Percentiles rank a stretch among this genome's conserved stretches.
Evolutionary conservation across 202 grass and related monocot genomes (phyloP).

Genomic region (Eragrostis tef): DNA sequence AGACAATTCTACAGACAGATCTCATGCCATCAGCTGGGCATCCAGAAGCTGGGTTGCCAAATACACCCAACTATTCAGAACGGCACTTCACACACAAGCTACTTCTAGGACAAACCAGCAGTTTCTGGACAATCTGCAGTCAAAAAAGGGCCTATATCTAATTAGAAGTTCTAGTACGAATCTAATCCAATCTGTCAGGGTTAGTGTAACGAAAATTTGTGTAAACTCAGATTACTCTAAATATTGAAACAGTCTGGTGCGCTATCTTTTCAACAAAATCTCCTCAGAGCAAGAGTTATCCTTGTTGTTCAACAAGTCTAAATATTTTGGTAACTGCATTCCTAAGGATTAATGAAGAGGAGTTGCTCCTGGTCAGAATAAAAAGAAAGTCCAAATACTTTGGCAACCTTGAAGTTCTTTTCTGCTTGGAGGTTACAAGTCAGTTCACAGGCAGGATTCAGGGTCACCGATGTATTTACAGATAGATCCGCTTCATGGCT

Average conservation of each 20-base stretch:
- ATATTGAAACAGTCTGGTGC: not conserved
- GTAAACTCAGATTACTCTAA: slow-evolving; percentile 2
- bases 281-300: not conserved
- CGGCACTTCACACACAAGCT: too few species aligned
- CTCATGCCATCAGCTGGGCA: too few species aligned
- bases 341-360: too few species aligned
- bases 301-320: not conserved
- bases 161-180: not conserved
- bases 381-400: not conserved
- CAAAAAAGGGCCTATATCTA: not conserved
- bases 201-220: not conserved
- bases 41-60: too few species aligned
- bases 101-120: too few species aligned
- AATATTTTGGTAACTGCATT: not conserved
- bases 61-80: too few species aligned
- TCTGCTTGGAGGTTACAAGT: too few species aligned
- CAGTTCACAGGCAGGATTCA: not conserved
- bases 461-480: not conserved
- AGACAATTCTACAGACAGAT: too few species aligned
- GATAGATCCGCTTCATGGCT: not conserved
- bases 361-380: too few species aligned
- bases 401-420: not conserved
- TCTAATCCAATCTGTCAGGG: slow-evolving; percentile 14
- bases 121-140: too few species aligned
- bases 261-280: not conserved